Conservation (phyloP, 371 early-diverging fungal species). For the Massospora cicadina region DNA sequence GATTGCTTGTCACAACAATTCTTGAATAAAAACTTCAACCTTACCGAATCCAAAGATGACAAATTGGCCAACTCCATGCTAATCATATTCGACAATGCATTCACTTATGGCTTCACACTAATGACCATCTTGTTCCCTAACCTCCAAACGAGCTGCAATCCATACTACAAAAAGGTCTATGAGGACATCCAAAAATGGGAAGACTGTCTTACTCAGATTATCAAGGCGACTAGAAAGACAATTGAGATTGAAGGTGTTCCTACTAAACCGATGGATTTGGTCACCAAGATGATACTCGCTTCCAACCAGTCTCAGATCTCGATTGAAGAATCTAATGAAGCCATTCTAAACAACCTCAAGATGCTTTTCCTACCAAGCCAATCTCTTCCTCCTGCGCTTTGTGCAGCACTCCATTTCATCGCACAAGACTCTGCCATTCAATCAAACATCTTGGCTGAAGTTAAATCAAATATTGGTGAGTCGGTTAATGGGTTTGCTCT, state of each 20-base stretch:
- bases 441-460: background rate
- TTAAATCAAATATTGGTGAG: slow-evolving; percentile 14
- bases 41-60: background rate
- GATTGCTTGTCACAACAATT: background rate
- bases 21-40: background rate
- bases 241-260: background rate
- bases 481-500: background rate
- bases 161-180: background rate
- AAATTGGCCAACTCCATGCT: background rate
- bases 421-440: slow-evolving; percentile 11
- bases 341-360: background rate
- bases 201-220: background rate
- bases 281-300: background rate
- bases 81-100: background rate
- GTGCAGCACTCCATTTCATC: slow-evolving; percentile 15
- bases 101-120: background rate
- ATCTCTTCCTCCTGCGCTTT: slow-evolving; percentile 19
- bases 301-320: background rate
- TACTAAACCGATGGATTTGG: background rate
- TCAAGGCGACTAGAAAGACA: background rate
- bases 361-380: slow-evolving; percentile 14
- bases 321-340: background rate
- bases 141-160: background rate
- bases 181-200: background rate
- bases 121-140: background rate